Base-by-base conservation (phyloP, 306 rosid genomes). In the Castanea crenata region DNA sequence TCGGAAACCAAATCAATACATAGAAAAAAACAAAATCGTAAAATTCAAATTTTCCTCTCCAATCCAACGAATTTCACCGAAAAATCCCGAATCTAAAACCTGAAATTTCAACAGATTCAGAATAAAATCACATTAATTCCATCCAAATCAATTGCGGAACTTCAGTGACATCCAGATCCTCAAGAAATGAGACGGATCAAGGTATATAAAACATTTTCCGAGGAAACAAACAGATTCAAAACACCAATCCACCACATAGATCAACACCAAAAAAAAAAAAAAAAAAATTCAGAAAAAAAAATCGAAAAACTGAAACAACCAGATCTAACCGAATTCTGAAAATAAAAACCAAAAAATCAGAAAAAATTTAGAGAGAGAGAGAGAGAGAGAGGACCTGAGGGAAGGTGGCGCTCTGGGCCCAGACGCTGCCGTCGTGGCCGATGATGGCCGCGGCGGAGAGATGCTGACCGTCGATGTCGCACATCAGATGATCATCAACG, bases 401-500 rank as follows among this genome's bases (percentile, higher is more conserved):
- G 85, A 87, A 89, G 49, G 4, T 74, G 46, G 86, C 4, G 84
- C 89, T 87, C 82, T 89, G 85, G 6, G 91, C 91, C 93, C 93
- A 89, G 34, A 87, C 83, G 67, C 81, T 76, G 15, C 83, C 92
- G 70, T 89, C 92, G 76, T 21, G 88, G 71, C 91, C 93, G 70
- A 85, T 12, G 73, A 89, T 85, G 74, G 93, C 89, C 21, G 93
- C 83, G 75, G 91, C 61, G 61, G 86, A 5, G 78, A 89, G 91
- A 21, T 64, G 84, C 5, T 87, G 76, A 80, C 91, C 88, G 32
- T 89, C 91, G 77, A 89, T 80, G 1, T 89, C 90, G 73, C 88
- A 86, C 90, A 88, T 79, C 71, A 90, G 81, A 64, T 88, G 94
- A 0, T 88, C 94, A 64, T 88, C 94, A 3, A 86, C 87, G 85